Evolutionary conservation across 805 yeast species (phyloP).

Genomic region (Jamesozyma piceae): DNA sequence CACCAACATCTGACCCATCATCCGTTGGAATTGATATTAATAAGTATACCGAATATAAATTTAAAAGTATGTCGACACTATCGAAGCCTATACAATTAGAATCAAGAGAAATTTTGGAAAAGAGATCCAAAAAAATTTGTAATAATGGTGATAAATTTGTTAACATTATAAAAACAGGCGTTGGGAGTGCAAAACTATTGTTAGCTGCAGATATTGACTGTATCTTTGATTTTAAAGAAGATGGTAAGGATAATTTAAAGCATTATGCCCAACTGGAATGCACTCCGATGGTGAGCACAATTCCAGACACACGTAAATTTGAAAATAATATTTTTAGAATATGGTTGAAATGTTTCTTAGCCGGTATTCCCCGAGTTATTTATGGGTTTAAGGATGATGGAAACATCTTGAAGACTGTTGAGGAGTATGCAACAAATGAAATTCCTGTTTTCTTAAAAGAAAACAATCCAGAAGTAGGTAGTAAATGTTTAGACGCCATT

Average conservation of each 20-base stretch:
- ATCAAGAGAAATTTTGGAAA: slow-evolving; percentile 58
- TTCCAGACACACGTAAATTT: slow-evolving; percentile 51
- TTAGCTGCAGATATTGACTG: slow-evolving; percentile 92
- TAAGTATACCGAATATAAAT: slow-evolving; percentile 66
- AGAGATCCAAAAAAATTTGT: slow-evolving; percentile 49
- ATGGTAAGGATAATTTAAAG: slow-evolving; percentile 39
- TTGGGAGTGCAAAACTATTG: slow-evolving; percentile 59
- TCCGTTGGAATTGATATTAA: slow-evolving; percentile 30
- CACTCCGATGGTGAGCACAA: slow-evolving; percentile 43
- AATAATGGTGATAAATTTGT: slow-evolving; percentile 70
- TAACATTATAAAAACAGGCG: slow-evolving; percentile 75
- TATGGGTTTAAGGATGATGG: slow-evolving; percentile 82
- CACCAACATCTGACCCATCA: background rate
- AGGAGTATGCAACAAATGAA: slow-evolving; percentile 67
- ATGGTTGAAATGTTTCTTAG: slow-evolving; percentile 90
- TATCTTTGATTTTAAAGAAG: slow-evolving; percentile 63
- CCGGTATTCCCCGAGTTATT: slow-evolving; percentile 72
- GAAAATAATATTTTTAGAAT: slow-evolving; percentile 69
- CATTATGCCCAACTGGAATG: slow-evolving; percentile 88
- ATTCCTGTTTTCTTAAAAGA: slow-evolving; percentile 60
- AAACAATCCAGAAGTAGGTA: slow-evolving; percentile 34
- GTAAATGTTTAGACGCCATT: slow-evolving; percentile 69
- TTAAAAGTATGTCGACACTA: slow-evolving; percentile 70
- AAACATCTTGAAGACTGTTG: slow-evolving; percentile 55
- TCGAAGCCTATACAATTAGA: slow-evolving; percentile 66